These are phyloP conservation scores for Mycena latifolia DNA, from an alignment of 768 basidiomycete species.

Conservation along the genomic window DNA sequence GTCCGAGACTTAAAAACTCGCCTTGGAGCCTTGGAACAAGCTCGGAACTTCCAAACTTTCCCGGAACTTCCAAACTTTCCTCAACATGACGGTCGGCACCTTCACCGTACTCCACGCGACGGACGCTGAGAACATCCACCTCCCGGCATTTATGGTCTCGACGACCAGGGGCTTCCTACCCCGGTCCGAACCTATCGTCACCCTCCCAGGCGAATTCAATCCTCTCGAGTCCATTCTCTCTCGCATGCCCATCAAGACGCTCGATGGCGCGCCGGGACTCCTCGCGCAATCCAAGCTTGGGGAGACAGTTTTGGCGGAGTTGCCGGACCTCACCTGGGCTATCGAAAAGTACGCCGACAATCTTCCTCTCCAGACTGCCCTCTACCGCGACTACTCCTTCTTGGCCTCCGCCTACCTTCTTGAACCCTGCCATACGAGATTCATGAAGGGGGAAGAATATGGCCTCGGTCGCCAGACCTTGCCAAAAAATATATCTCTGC, in stretches of 20 bases:
- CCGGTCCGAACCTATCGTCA: constrained; percentile 41
- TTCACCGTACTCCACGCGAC: constrained; percentile 34
- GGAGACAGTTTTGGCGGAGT: constrained; percentile 42
- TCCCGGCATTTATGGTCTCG: constrained; percentile 41
- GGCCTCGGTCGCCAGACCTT: constrained; percentile 42
- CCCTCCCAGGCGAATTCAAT: constrained; percentile 42
- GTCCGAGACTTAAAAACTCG: constrained; percentile 15
- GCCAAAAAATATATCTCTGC: constrained; percentile 40
- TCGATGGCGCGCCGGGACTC: constrained; percentile 45
- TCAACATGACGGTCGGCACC: constrained; percentile 30
- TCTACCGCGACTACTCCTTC: constrained; percentile 45
- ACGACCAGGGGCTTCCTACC: constrained; percentile 42
- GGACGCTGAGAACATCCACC: constrained; percentile 29
- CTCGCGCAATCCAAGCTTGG: constrained; percentile 43
- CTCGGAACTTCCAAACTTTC: neutral
- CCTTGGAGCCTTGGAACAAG: neutral
- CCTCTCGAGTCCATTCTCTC: constrained; percentile 43
- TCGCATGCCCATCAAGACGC: constrained; percentile 46
- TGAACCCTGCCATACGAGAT: constrained; percentile 44
- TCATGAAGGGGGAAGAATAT: constrained; percentile 42
- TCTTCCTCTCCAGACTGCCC: constrained; percentile 40
- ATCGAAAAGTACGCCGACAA: constrained; percentile 39
- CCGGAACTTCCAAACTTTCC: neutral
- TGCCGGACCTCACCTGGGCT: constrained; percentile 39
- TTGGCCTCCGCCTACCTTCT: constrained; percentile 47